Evolutionary conservation across 805 yeast genomes (phyloP), one percentile per base, ranked within the genome.

Genomic region (Ogataea nonfermentans): DNA sequence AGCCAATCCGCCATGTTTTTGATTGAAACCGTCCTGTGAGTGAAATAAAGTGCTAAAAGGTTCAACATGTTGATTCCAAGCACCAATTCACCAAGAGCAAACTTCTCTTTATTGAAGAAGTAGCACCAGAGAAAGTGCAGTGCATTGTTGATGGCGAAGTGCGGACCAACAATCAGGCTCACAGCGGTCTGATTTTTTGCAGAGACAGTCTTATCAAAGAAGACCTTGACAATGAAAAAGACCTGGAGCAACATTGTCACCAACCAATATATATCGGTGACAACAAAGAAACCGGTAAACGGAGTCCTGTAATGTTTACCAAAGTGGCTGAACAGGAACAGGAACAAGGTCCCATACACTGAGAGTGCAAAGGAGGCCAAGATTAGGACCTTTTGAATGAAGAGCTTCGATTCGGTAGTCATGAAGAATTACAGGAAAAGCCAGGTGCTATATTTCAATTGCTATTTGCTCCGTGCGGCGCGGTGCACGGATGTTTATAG

Each of bases 51-150:
- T 6, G 70, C 62, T 42, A 78, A 47, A 29, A 83, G 61, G 59
- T 84, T 79, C 56, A 81, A 53, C 44, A 85, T 70, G 59, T 84
- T 84, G 52, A 74, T 32, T 25, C 79, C 57, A 39, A 81, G 65
- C 15, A 82, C 55, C n/a, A 82, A 33, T 61, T 79, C 88, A 32
- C 82, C 62, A 40, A 74, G 56, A 40, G 82, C 56, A 63, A 74
- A 84, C 59, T 77, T 79, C 48, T 76, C 73, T 35, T 68, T 68
- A 10, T 75, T 73, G 60, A 85, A 84, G 44, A 78, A 67, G 45
- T 71, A 58, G 12, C 76, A 63, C 95, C 95, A 86, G 35, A 72
- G 51, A 50, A 79, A 78, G 31, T 74, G 74, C 35, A 77, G 52
- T 24, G 78, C 37, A 61, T 85, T 84, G 67, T 80, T 83, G 12